Evolutionary conservation across 768 basidiomycete species (phyloP).

Genomic region (Cyclocybe cylindracea): DNA sequence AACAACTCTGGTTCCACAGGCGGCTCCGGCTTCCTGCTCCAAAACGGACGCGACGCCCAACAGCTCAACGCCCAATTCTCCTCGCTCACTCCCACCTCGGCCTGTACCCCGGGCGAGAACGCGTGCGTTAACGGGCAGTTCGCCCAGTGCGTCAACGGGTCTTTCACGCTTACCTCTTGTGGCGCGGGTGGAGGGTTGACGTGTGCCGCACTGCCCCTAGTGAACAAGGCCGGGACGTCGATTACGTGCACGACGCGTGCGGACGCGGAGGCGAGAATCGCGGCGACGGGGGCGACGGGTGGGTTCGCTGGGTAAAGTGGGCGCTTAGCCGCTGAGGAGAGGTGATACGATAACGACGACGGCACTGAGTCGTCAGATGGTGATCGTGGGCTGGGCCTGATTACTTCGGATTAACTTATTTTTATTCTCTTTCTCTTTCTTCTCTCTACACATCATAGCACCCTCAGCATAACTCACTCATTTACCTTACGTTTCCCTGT

Average conservation of each 20-base stretch:
- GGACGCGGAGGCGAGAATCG: conserved; percentile 44
- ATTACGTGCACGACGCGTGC: conserved; percentile 47
- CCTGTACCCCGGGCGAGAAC: conserved; percentile 21
- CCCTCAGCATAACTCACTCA: not conserved
- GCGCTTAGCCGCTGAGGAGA: not conserved
- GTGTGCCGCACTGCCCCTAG: conserved; percentile 54
- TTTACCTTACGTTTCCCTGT: no score
- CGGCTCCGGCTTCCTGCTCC: no score
- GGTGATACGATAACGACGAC: conserved; percentile 46
- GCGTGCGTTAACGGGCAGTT: conserved; percentile 46
- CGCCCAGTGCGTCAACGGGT: conserved; percentile 49
- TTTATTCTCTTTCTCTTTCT: conserved; percentile 2
- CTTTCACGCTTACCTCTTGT: conserved; percentile 40
- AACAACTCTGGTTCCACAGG: no score
- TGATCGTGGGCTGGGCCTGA: conserved; percentile 48
- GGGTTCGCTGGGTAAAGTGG: conserved; percentile 36
- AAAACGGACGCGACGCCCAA: no score
- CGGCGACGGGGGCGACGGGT: conserved; percentile 39
- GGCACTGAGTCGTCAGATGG: no score
- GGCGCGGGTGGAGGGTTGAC: conserved; percentile 23
- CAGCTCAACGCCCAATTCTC: no score
- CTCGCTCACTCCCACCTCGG: no score
- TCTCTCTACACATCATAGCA: conserved; percentile 15
- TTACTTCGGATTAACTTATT: conserved; percentile 15
- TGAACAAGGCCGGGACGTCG: conserved; percentile 50